Percentiles rank a stretch among this genome's conserved stretches.
phyloP scores from a whole-genome alignment of 2,329 filamentous ascomycete genomes.

The Cladorrhinum sp. region DNA sequence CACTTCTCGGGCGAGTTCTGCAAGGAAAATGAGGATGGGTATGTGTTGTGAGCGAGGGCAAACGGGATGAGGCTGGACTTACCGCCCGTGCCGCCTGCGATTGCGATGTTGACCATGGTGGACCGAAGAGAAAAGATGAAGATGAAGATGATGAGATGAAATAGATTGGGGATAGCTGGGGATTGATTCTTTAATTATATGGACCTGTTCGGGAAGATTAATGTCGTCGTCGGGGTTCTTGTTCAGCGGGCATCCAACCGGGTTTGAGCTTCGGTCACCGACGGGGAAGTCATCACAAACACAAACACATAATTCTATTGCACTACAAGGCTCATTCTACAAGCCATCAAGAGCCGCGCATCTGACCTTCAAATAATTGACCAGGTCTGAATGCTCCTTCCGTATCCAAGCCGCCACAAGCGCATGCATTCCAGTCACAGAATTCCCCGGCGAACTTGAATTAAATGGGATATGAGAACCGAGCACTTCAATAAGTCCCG shows the following conservation, averaged over 20 bases:
- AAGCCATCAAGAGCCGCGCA: too few species aligned
- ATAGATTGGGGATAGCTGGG: too few species aligned
- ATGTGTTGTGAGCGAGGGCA: not conserved
- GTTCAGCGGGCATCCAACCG: too few species aligned
- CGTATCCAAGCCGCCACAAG: not conserved
- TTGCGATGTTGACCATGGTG: slow-evolving; percentile 3
- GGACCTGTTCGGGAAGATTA: not conserved
- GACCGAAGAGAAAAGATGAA: too few species aligned
- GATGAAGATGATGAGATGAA: not conserved
- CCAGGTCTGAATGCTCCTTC: not conserved
- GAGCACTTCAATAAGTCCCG: too few species aligned
- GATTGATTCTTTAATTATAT: not conserved
- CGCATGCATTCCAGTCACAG: too few species aligned
- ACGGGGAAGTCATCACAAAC: not conserved
- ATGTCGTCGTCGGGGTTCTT: not conserved
- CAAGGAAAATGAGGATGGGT: not conserved
- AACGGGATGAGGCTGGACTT: not conserved
- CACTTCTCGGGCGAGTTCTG: slow-evolving; percentile 3
- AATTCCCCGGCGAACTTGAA: too few species aligned
- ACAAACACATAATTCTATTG: too few species aligned
- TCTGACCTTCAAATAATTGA: not conserved
- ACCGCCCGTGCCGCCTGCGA: slow-evolving; percentile 1
- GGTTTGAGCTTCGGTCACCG: not conserved
- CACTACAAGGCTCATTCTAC: too few species aligned
- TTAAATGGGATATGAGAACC: too few species aligned